phyloP scores from a whole-genome alignment of 192 early-diverging fungal genomes.

The Entophlyctis helioformis region DNA sequence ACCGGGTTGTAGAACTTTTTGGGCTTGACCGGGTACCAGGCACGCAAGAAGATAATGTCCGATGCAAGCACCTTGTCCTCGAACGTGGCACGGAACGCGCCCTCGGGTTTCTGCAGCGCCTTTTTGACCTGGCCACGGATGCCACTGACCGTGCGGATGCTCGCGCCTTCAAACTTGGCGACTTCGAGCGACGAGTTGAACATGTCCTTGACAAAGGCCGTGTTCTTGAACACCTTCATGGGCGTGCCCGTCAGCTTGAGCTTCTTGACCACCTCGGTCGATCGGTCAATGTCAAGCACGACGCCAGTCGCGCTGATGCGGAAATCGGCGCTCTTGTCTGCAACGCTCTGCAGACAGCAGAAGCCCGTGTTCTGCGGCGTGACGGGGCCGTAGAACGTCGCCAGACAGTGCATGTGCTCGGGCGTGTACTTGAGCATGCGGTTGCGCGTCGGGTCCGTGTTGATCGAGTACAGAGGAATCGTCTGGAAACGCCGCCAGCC shows the following conservation, averaged over 20 bases:
- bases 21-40: slow-evolving; percentile 93
- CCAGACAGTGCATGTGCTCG: slow-evolving; percentile 99
- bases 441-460: slow-evolving; percentile 69
- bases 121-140: slow-evolving; percentile 98
- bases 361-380: slow-evolving; percentile 94
- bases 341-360: slow-evolving; percentile 75
- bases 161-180: slow-evolving; percentile 96
- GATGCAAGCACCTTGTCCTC: slow-evolving; percentile 80
- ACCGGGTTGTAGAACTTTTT: slow-evolving; percentile 97
- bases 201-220: slow-evolving; percentile 97
- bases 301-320: slow-evolving; percentile 93
- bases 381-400: slow-evolving; percentile 87
- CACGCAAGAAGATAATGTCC: slow-evolving; percentile 95
- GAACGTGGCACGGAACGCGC: slow-evolving; percentile 92
- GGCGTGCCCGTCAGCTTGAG: slow-evolving; percentile 94
- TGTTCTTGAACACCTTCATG: slow-evolving; percentile 92
- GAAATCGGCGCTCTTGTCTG: slow-evolving; percentile 55
- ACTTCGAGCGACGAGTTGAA: slow-evolving; percentile 93
- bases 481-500: slow-evolving; percentile 98
- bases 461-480: slow-evolving; percentile 87
- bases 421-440: slow-evolving; percentile 99
- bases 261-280: slow-evolving; percentile 96
- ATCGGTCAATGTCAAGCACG: slow-evolving; percentile 86
- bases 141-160: slow-evolving; percentile 89
- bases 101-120: slow-evolving; percentile 63